Evolutionary conservation across 108 stramenopile species (phyloP), one percentile per base, ranked within the genome.

Genomic region (Poteriospumella lacustris): DNA sequence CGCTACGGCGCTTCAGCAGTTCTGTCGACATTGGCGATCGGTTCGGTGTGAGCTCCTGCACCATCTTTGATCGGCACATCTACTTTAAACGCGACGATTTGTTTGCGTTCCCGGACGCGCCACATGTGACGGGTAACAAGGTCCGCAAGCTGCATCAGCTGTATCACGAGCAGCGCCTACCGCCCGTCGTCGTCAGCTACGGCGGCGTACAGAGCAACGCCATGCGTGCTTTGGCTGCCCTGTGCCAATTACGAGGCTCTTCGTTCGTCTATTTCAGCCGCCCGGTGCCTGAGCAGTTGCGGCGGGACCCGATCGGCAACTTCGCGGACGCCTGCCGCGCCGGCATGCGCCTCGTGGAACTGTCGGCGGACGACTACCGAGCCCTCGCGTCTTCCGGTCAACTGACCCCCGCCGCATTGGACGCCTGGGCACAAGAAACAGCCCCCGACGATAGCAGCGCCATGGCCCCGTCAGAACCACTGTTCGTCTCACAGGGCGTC

Each of bases 191-290:
- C 5, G 60, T 33, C 9, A 64, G 60, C 36, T 64, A 24, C 3
- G 60, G 60, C 36, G 60, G 60, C 24, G 36, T 26, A 5, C 60
- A 64, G 36, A 64, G 60, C 60, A 64, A 64, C 36, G 15, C 60
- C 9, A 64, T 64, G 60, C 31, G 15, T 9, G 60, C 60, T 9
- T 5, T 64, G 9, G 60, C 60, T 31, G 3, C 9, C 9, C 15
- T 64, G 9, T 64, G 60, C 60, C 31, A 24, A 15, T 19, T 19
- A 19, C 52, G 15, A 24, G 24, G 24, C 15, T 19, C 24, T 56
- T 24, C 52, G 24, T 52, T 52, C 47, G 15, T 52, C 47, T 64
- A 64, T 24, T 24, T 64, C 31, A 31, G 12, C 9, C 47, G 47
- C 19, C 47, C 47, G 15, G 19, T 52, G 9, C 15, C 47, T 19